phyloP scores from a whole-genome alignment of 495 filamentous ascomycete species.

The Filosporella fistucella region DNA sequence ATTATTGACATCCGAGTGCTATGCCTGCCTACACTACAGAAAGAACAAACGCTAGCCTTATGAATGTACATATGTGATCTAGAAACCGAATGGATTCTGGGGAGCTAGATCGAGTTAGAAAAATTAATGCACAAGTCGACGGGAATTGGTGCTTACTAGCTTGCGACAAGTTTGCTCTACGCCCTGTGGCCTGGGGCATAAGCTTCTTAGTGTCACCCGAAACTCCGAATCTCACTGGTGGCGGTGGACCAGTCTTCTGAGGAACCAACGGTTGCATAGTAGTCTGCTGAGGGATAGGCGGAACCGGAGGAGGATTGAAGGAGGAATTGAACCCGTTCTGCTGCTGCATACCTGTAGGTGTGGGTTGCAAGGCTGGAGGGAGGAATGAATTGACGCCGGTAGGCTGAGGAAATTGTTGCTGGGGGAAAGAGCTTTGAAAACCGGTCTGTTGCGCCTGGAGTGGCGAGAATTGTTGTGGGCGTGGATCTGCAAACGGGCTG shows the following conservation, averaged over 20 bases:
- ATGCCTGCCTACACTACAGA: slow-evolving; percentile 22
- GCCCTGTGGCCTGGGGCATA: slow-evolving; percentile 82
- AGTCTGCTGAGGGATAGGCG: slow-evolving; percentile 43
- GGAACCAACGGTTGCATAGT: slow-evolving; percentile 61
- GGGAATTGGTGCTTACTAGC: slow-evolving; percentile 73
- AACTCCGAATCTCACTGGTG: slow-evolving; percentile 85
- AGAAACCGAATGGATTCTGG: slow-evolving; percentile 91
- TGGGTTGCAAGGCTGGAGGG: slow-evolving; percentile 51
- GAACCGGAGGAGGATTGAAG: slow-evolving; percentile 35
- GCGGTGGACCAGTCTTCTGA: slow-evolving; percentile 92
- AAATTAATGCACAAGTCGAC: slow-evolving; percentile 9
- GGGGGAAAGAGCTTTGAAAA: slow-evolving; percentile 54
- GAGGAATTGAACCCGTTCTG: slow-evolving; percentile 44
- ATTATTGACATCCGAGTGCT: slow-evolving; percentile 21
- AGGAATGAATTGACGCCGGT: slow-evolving; percentile 52
- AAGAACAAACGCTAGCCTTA: slow-evolving; percentile 12
- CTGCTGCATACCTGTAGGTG: slow-evolving; percentile 40
- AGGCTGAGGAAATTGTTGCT: slow-evolving; percentile 38
- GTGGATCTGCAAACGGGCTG: slow-evolving; percentile 53
- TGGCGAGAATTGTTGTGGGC: slow-evolving; percentile 53
- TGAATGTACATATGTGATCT: slow-evolving; percentile 21
- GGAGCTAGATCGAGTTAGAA: slow-evolving; percentile 56
- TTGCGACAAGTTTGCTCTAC: slow-evolving; percentile 82
- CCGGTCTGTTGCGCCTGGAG: slow-evolving; percentile 63
- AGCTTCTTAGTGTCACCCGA: slow-evolving; percentile 66